Evolutionary conservation across 1,139 yeast genomes (phyloP).

Genomic region (Debaryomycetaceae sp.): DNA sequence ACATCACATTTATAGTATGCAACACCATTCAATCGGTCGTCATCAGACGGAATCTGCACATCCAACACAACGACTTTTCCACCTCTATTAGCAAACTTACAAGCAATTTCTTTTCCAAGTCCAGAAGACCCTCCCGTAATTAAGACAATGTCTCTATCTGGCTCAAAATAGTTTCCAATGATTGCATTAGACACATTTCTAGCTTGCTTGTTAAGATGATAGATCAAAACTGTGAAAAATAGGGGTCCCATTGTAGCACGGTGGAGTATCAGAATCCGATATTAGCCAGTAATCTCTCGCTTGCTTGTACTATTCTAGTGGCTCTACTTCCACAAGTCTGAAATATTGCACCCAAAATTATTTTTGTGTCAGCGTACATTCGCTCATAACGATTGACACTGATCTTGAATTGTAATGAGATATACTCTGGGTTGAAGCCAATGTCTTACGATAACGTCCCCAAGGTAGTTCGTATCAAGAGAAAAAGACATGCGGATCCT

Average conservation of each 20-base stretch:
- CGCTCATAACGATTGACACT: background rate
- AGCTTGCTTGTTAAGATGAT: constrained; percentile 22
- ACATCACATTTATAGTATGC: constrained; percentile 68
- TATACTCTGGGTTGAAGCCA: background rate
- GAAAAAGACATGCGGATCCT: constrained; percentile 84
- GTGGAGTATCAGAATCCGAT: background rate
- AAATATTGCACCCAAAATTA: background rate
- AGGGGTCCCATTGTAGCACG: background rate
- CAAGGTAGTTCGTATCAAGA: constrained; percentile 69
- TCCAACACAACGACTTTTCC: constrained; percentile 66
- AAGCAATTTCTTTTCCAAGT: constrained; percentile 64
- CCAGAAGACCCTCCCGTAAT: constrained; percentile 85
- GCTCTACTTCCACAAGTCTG: background rate
- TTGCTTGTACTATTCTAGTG: background rate
- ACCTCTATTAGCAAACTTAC: constrained; percentile 34
- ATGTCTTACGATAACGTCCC: constrained; percentile 35
- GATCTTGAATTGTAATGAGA: background rate
- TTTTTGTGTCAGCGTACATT: background rate
- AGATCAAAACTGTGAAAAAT: background rate
- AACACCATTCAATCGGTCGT: constrained; percentile 37
- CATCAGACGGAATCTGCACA: constrained; percentile 36
- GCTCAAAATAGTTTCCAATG: constrained; percentile 52
- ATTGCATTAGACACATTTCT: constrained; percentile 30
- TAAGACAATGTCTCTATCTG: constrained; percentile 55
- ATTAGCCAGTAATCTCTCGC: background rate